Base-by-base conservation (phyloP, 208 protist genomes). In the Trypanosomatidae sp. region DNA sequence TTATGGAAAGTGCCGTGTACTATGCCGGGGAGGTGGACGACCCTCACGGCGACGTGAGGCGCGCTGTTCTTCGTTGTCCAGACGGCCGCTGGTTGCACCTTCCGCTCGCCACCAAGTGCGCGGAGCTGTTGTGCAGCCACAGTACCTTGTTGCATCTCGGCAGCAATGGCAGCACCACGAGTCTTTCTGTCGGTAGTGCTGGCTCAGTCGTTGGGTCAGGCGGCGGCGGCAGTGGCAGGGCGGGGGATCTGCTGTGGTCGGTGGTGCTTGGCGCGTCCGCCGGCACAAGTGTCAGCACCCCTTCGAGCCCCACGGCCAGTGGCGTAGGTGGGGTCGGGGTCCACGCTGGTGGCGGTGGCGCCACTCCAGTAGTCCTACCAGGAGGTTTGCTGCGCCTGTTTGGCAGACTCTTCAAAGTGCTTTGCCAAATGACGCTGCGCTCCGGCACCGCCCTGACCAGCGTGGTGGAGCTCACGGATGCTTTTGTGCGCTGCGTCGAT, bases 311-410 rank as follows among this genome's bases (percentile, higher is more conserved):
- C 58, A 49, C 5, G 17, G 72, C 19, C 6, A 56, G 30, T 77
- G 70, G 44, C 17, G 44, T 53, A 50, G 64, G 43, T 22, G 64
- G 39, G 22, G 41, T 39, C n/a, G 64, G 44, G 13, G n/a, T 68
- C 25, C 39, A 60, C 36, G 30, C 50, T 12, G 28, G 43, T 22
- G 10, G 47, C 36, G 53, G 59, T 7, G 30, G 43, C 17, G 47
- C 39, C 33, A 17, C 43, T 22, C n/a, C 69, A 12, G 47, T 66
- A 15, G 50, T 71, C 28, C 47, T 73, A 13, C 88, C 81, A 49
- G 92, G 92, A 13, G 93, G 90, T 33, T 87, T 92, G 80, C 64
- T 91, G 47, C 87, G 93, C 12, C 60, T 97, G n/a, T 95, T 95
- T 85, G 79, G 79, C 22, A 86, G 93, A 9, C 83, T 97, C 43